Evolutionary conservation across 345 rosid species (phyloP).

Genomic region (Eucalyptus sp.): DNA sequence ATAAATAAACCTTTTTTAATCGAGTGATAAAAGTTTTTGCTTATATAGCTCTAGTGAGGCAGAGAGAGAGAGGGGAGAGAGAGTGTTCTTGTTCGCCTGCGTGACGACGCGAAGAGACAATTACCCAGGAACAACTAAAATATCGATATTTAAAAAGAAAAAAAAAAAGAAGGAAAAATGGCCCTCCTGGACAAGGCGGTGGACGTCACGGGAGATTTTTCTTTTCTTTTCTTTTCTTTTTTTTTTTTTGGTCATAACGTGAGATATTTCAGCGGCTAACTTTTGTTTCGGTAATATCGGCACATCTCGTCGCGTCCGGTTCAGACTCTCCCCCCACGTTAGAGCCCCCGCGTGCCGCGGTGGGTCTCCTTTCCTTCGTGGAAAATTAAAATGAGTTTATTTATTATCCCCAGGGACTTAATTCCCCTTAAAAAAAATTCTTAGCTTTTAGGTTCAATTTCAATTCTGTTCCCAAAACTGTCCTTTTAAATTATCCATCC

Average conservation of each 20-base stretch:
- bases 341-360: neutral
- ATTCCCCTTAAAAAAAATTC: neutral
- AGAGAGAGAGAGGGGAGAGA: neutral
- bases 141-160: neutral
- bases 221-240: too few species aligned
- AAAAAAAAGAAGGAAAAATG: neutral
- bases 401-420: neutral
- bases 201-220: neutral
- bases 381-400: neutral
- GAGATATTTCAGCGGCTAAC: neutral
- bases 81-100: neutral
- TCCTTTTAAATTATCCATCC: neutral
- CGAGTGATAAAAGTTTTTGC: neutral
- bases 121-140: neutral
- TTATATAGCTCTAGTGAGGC: neutral
- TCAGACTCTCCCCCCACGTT: neutral
- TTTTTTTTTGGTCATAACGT: too few species aligned
- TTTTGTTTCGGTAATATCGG: neutral
- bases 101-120: neutral
- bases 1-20: neutral
- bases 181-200: neutral
- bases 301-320: neutral
- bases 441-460: neutral
- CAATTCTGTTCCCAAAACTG: neutral
- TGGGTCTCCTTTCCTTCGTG: neutral